phyloP scores from a whole-genome alignment of 805 yeast species.

The Myxozyma sirexii region DNA sequence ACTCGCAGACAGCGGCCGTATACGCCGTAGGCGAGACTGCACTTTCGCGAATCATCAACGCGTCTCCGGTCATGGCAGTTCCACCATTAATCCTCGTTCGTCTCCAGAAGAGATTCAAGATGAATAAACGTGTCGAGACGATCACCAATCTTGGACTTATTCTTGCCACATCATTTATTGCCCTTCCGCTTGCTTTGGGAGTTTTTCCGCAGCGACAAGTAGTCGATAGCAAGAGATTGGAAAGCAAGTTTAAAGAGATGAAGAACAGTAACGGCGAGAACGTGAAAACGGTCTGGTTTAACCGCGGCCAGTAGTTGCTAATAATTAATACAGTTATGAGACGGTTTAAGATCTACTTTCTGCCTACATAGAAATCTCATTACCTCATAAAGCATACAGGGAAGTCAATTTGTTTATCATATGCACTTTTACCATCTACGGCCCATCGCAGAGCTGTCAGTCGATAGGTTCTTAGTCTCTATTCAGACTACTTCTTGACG shows the following conservation, averaged over 20 bases:
- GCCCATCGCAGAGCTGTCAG: conserved; percentile 44
- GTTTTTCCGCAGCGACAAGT: conserved; percentile 88
- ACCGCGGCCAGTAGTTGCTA: conserved; percentile 76
- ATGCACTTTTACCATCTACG: conserved; percentile 45
- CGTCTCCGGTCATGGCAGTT: conserved; percentile 95
- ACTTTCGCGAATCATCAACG: conserved; percentile 88
- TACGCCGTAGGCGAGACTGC: conserved; percentile 98
- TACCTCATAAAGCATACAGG: conserved; percentile 42
- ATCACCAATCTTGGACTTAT: conserved; percentile 82
- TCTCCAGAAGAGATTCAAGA: conserved; percentile 74
- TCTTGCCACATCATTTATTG: conserved; percentile 80
- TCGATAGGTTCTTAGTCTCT: conserved; percentile 39
- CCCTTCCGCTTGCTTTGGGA: conserved; percentile 91
- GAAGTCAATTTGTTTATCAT: conserved; percentile 41
- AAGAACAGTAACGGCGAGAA: conserved; percentile 63
- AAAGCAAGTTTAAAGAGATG: conserved; percentile 60
- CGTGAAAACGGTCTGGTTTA: conserved; percentile 72
- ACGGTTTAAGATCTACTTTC: conserved; percentile 39
- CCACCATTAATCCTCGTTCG: conserved; percentile 86
- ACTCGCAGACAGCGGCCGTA: conserved; percentile 82
- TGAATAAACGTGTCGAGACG: conserved; percentile 65
- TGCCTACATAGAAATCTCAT: conserved; percentile 42
- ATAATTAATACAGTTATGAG: no score
- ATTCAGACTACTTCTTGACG: conserved; percentile 43
- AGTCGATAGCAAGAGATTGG: conserved; percentile 62